Conservation (phyloP, 140 eudicot genomes). For the Ambrosia hybrid region DNA sequence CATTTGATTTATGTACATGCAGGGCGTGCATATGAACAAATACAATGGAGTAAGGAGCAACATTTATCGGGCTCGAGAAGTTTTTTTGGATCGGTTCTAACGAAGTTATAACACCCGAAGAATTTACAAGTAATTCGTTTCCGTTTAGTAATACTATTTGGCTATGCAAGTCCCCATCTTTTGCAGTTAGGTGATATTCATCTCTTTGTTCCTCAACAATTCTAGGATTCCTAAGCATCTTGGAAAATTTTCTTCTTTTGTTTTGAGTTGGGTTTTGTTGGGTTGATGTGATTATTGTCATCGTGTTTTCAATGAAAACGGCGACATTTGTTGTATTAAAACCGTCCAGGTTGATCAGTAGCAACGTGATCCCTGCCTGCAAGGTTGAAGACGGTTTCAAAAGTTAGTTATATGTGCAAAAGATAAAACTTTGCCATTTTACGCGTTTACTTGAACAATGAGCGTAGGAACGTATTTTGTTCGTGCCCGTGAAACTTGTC, state of each 20-base stretch:
- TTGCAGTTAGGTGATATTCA: conserved; percentile 72
- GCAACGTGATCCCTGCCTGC: neutral
- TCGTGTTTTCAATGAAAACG: conserved; percentile 34
- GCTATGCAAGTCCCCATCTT: conserved; percentile 70
- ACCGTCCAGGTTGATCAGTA: conserved; percentile 54
- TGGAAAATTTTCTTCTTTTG: conserved; percentile 27
- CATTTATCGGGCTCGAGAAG: conserved; percentile 2
- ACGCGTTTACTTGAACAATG: conserved; percentile 46
- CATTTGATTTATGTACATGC: conserved; percentile 7
- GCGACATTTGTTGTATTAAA: conserved; percentile 35
- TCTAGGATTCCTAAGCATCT: conserved; percentile 29
- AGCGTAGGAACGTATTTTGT: conserved; percentile 57
- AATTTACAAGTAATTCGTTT: neutral
- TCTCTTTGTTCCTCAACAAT: conserved; percentile 37
- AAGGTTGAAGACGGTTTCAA: neutral
- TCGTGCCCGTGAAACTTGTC: conserved; percentile 41
- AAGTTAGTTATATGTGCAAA: neutral
- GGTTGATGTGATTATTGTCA: conserved; percentile 24
- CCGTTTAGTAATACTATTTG: conserved; percentile 1
- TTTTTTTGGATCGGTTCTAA: neutral
- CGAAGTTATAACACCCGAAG: conserved; percentile 2
- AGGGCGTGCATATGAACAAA: conserved; percentile 6
- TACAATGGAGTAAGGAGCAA: conserved; percentile 17
- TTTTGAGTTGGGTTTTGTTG: conserved; percentile 17
- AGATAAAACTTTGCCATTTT: neutral